These are phyloP conservation scores for Cymodocea nodosa DNA, from an alignment of 116 monocot species.

Conservation along the genomic window DNA sequence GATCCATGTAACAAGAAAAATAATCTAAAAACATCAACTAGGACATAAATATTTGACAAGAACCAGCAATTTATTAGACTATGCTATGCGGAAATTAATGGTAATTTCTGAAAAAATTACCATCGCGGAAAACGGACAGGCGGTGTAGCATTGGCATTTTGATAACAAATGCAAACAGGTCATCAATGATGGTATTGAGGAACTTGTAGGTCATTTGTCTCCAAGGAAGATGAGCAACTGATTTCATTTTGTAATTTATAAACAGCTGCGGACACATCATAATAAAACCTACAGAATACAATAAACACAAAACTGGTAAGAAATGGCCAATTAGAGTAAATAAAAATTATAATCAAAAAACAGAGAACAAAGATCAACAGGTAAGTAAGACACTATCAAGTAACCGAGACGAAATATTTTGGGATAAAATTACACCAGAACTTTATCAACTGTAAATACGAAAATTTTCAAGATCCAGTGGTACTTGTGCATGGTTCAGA, in stretches of 20 bases:
- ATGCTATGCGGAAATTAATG: not conserved
- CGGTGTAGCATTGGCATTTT: slow-evolving; percentile 95
- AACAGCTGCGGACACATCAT: slow-evolving; percentile 98
- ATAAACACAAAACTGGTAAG: not conserved
- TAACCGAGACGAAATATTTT: not conserved
- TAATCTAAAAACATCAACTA: no score
- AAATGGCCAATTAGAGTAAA: not conserved
- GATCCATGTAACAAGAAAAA: no score
- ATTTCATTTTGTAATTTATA: slow-evolving; percentile 90
- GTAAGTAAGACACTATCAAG: not conserved
- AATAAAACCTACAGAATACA: slow-evolving; percentile 62
- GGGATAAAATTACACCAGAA: no score
- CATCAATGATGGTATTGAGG: slow-evolving; percentile 93
- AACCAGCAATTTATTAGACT: no score
- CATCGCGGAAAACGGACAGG: slow-evolving; percentile 92
- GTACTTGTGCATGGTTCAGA: no score
- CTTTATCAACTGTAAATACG: no score
- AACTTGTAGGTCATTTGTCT: slow-evolving; percentile 99
- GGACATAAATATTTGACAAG: not conserved
- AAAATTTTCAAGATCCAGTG: no score
- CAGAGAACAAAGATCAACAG: not conserved
- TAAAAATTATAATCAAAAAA: not conserved
- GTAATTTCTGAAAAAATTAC: slow-evolving; percentile 20
- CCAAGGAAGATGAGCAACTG: slow-evolving; percentile 95
- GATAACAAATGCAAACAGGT: slow-evolving; percentile 89